A percentile compares a stretch with the other conserved stretches of the same genome.
Conservation (phyloP, 2,329 filamentous ascomycete genomes). For the Ascochyta viciae-villosae region DNA sequence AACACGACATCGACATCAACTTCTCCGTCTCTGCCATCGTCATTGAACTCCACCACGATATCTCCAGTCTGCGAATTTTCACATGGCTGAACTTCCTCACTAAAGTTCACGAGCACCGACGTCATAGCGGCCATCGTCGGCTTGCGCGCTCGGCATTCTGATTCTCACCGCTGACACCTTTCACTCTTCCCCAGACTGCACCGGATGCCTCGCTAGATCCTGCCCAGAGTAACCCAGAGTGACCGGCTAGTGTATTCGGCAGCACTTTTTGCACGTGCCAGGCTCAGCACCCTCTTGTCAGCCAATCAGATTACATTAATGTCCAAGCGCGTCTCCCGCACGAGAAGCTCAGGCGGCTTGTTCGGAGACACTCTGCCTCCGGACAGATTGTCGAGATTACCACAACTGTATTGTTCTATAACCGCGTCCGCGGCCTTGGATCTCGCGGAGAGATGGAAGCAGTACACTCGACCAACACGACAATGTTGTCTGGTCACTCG, state of each 20-base stretch:
- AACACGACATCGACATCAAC: constrained; percentile 5
- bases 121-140: constrained; percentile 14
- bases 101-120: constrained; percentile 1
- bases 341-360: constrained; percentile 1
- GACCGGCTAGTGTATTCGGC: constrained; percentile 8
- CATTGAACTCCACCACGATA: constrained; percentile 14
- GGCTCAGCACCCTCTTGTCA: neutral
- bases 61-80: neutral
- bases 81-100: constrained; percentile 11
- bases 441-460: constrained; percentile 4
- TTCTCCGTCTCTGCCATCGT: constrained; percentile 6
- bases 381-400: neutral
- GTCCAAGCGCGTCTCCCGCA: neutral
- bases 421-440: constrained; percentile 11
- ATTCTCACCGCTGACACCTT: constrained; percentile 1
- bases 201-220: constrained; percentile 4
- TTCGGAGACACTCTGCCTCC: neutral
- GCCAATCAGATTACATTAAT: neutral
- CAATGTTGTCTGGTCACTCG: neutral
- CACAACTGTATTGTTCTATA: neutral
- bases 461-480: no score
- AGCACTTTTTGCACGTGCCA: constrained; percentile 7
- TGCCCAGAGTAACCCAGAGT: constrained; percentile 6
- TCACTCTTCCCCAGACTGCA: constrained; percentile 10
- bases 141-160: constrained; percentile 4